Conservation (phyloP, 805 yeast genomes). For the Lachancea sp. region DNA sequence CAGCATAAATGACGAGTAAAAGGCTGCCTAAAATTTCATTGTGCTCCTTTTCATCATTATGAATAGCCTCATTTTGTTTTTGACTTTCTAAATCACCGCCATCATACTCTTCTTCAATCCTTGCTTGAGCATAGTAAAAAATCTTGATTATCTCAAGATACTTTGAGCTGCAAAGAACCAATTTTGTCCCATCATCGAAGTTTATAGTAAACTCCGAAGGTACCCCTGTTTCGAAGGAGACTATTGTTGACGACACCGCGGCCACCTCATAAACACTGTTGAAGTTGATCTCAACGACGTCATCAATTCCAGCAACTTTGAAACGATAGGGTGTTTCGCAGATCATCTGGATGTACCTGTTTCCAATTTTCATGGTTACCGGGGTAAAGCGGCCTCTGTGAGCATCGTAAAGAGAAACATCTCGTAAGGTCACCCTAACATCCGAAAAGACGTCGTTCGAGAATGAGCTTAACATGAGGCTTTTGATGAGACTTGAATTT, state of each 20-base stretch:
- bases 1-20: slow-evolving; percentile 59
- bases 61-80: slow-evolving; percentile 10
- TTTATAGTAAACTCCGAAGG: slow-evolving; percentile 46
- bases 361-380: slow-evolving; percentile 61
- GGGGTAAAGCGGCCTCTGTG: slow-evolving; percentile 47
- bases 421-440: slow-evolving; percentile 46
- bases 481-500: slow-evolving; percentile 38
- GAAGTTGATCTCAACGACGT: slow-evolving; percentile 32
- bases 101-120: slow-evolving; percentile 36
- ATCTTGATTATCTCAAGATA: slow-evolving; percentile 63
- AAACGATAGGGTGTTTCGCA: slow-evolving; percentile 39
- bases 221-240: slow-evolving; percentile 41
- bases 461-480: slow-evolving; percentile 39
- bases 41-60: slow-evolving; percentile 27
- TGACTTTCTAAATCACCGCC: slow-evolving; percentile 13
- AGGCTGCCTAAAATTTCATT: slow-evolving; percentile 50
- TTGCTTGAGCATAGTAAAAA: slow-evolving; percentile 58
- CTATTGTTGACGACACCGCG: slow-evolving; percentile 36
- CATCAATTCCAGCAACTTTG: slow-evolving; percentile 31
- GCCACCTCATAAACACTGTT: slow-evolving; percentile 41
- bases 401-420: slow-evolving; percentile 46
- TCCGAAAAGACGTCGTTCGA: slow-evolving; percentile 41
- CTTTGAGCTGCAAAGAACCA: slow-evolving; percentile 44
- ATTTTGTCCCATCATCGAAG: slow-evolving; percentile 29
- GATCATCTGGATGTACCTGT: slow-evolving; percentile 55